Percentiles rank a stretch among this genome's conserved stretches.
Conservation (phyloP, 495 filamentous ascomycete species). For the Hypoxylon subgilvum region DNA sequence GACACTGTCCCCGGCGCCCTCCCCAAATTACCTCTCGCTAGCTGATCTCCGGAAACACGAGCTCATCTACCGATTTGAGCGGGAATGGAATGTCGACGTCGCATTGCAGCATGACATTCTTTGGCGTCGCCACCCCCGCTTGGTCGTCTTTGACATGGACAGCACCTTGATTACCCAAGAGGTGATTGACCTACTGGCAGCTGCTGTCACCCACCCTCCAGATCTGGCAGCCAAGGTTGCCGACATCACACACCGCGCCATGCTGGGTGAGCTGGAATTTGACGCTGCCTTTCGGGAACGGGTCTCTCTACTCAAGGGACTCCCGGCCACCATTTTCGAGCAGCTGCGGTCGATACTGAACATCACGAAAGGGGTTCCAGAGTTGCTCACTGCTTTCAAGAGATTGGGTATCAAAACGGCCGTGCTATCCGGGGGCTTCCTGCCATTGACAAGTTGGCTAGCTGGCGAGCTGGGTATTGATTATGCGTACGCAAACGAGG, state of each 20-base stretch:
- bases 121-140: constrained; percentile 75
- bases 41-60: constrained; percentile 76
- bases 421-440: constrained; percentile 90
- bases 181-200: constrained; percentile 92
- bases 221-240: constrained; percentile 64
- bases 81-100: constrained; percentile 86
- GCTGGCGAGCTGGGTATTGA: constrained; percentile 80
- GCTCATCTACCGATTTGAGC: constrained; percentile 79
- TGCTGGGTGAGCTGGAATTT: constrained; percentile 98
- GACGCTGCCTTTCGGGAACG: constrained; percentile 77
- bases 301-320: constrained; percentile 78
- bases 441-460: constrained; percentile 85
- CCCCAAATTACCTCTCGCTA: constrained; percentile 70
- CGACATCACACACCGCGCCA: constrained; percentile 87
- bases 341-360: constrained; percentile 74
- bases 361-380: constrained; percentile 78
- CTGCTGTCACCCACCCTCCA: constrained; percentile 63
- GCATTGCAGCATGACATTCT: constrained; percentile 72
- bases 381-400: constrained; percentile 75
- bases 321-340: constrained; percentile 80
- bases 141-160: constrained; percentile 98
- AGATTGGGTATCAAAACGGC: constrained; percentile 80
- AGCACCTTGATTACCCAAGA: constrained; percentile 94
- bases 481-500: constrained; percentile 85
- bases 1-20: constrained; percentile 69